A percentile compares a stretch with the other conserved stretches of the same genome.
Conservation (phyloP, 2,329 filamentous ascomycete species). For the Aspergillus vadensis region DNA sequence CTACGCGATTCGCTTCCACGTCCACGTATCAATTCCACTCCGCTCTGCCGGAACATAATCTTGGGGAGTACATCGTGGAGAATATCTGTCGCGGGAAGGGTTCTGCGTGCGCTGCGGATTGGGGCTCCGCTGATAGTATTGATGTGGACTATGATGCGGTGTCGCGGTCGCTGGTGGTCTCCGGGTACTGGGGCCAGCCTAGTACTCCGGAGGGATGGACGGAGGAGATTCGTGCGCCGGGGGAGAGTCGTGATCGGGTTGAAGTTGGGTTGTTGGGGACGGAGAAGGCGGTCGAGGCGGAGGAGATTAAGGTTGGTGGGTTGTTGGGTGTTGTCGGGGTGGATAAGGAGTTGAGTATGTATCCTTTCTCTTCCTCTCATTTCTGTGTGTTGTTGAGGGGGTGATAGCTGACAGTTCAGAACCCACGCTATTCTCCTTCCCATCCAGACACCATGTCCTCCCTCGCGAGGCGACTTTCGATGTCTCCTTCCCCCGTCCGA, state of each 20-base stretch:
- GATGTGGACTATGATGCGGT: constrained; percentile 77
- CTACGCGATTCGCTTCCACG: constrained; percentile 43
- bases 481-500: constrained; percentile 67
- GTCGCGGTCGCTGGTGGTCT: constrained; percentile 66
- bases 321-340: constrained; percentile 77
- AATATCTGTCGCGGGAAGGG: constrained; percentile 56
- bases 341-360: constrained; percentile 64
- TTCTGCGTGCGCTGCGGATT: constrained; percentile 50
- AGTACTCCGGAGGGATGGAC: constrained; percentile 46
- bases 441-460: constrained; percentile 71
- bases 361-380: neutral
- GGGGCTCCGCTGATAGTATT: constrained; percentile 62
- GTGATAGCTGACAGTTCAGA: constrained; percentile 46
- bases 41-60: constrained; percentile 56
- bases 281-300: constrained; percentile 60
- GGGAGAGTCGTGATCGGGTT: constrained; percentile 54
- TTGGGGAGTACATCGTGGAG: constrained; percentile 57
- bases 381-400: neutral
- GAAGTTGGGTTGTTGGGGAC: constrained; percentile 79
- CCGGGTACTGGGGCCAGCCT: constrained; percentile 60
- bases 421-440: constrained; percentile 79
- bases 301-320: constrained; percentile 78
- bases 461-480: constrained; percentile 57
- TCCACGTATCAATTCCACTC: constrained; percentile 72
- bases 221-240: constrained; percentile 42